Evolutionary conservation across 2,329 filamentous ascomycete genomes (phyloP).

Genomic region (Neurospora crassa): DNA sequence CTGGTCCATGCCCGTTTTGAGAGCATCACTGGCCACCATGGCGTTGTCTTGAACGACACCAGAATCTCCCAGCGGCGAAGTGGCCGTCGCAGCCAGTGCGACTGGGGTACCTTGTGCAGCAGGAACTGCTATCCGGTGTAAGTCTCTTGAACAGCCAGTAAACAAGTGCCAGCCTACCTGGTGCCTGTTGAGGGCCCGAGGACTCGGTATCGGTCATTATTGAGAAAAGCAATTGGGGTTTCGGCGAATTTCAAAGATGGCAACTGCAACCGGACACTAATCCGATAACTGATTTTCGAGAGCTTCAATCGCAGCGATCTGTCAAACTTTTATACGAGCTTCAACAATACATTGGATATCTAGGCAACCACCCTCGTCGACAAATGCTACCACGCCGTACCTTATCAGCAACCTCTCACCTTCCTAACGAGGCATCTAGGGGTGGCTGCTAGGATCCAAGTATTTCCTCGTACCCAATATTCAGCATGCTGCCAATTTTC

Average conservation of each 20-base stretch:
- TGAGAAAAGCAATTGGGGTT: not conserved
- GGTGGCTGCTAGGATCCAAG: not conserved
- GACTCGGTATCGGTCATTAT: not conserved
- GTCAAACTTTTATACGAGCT: not conserved
- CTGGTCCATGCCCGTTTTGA: not conserved
- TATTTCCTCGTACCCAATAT: not conserved
- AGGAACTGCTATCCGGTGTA: constrained; percentile 3
- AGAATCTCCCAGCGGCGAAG: constrained; percentile 2
- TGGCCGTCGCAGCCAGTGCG: constrained; percentile 2
- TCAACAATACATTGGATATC: not conserved
- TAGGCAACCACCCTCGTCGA: not conserved
- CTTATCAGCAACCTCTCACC: not conserved
- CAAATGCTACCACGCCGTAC: not conserved
- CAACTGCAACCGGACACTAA: not conserved
- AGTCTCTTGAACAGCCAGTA: not conserved
- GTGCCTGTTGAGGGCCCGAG: not conserved
- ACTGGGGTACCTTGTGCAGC: constrained; percentile 6
- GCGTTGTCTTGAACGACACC: constrained; percentile 5
- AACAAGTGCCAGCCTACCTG: not conserved
- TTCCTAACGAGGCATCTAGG: not conserved
- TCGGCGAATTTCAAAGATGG: not conserved
- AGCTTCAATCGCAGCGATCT: not conserved
- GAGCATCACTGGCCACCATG: not conserved
- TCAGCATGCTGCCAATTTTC: not conserved
- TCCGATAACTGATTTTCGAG: not conserved